A percentile compares a stretch with the other conserved stretches of the same genome.
phyloP scores from a whole-genome alignment of 2,329 filamentous ascomycete species.

The Aspergillus floridensis region DNA sequence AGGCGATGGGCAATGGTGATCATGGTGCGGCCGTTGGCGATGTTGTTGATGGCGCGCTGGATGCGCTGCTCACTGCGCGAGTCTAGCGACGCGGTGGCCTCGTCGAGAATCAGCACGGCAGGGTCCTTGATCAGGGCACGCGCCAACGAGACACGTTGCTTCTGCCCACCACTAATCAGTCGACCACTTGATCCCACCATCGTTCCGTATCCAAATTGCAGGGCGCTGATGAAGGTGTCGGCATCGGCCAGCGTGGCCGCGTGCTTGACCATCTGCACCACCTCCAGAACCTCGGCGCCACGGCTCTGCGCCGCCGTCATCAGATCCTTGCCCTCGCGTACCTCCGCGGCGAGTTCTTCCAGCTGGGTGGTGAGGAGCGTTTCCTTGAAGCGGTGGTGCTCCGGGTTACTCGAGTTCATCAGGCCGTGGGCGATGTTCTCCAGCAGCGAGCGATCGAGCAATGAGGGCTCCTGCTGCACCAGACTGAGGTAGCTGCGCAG shows the following conservation, averaged over 20 bases:
- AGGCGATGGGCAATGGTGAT: conserved; percentile 40
- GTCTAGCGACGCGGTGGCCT: conserved; percentile 39
- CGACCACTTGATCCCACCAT: conserved; percentile 37
- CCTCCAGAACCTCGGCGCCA: conserved; percentile 26
- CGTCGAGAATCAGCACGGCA: conserved; percentile 61
- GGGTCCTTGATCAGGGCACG: conserved; percentile 81
- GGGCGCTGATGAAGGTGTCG: conserved; percentile 25
- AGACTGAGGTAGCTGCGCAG: conserved; percentile 37
- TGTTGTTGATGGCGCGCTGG: conserved; percentile 31
- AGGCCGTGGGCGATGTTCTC: conserved; percentile 56
- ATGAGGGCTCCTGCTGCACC: conserved; percentile 53
- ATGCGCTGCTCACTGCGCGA: conserved; percentile 37
- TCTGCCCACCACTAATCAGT: conserved; percentile 63
- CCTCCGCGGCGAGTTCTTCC: conserved; percentile 23
- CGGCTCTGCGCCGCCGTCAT: conserved; percentile 21
- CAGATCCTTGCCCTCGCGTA: conserved; percentile 25
- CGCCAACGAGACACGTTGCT: conserved; percentile 88
- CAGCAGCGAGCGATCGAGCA: conserved; percentile 52
- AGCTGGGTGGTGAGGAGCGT: conserved; percentile 10
- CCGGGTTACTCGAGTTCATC: conserved; percentile 34
- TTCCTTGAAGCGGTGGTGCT: conserved; percentile 24
- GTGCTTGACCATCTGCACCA: conserved; percentile 27
- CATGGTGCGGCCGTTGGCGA: conserved; percentile 31
- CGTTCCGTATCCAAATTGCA: conserved; percentile 26
- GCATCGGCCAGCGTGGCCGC: conserved; percentile 31